A percentile compares a stretch with the other conserved stretches of the same genome.
Evolutionary conservation across 306 rosid genomes (phyloP).

Genomic region (Lupinus albus): DNA sequence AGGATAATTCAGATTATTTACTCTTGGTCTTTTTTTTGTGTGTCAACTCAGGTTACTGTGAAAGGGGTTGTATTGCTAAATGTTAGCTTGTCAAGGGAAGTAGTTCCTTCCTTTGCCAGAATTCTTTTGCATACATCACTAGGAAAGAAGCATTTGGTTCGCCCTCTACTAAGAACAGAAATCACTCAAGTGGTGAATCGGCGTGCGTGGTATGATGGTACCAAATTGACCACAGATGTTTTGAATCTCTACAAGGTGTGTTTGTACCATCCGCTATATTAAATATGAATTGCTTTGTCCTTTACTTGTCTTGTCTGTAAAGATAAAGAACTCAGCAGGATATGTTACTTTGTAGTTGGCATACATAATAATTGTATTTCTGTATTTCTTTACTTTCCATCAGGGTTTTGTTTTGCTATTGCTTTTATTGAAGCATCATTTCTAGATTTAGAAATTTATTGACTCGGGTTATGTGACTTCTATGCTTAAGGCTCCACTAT

Average conservation of each 20-base stretch:
- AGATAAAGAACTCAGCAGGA: slow-evolving; percentile 7
- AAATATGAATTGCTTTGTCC: background rate
- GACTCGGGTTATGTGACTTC: slow-evolving; percentile 10
- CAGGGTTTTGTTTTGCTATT: background rate
- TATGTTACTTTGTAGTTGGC: background rate
- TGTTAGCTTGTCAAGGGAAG: slow-evolving; percentile 90
- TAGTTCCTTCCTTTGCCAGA: slow-evolving; percentile 95
- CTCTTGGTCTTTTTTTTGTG: slow-evolving; percentile 28
- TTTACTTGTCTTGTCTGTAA: slow-evolving; percentile 4
- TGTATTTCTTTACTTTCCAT: background rate
- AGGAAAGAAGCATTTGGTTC: slow-evolving; percentile 94
- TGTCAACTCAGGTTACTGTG: slow-evolving; percentile 65
- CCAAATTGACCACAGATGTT: slow-evolving; percentile 79
- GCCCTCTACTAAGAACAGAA: slow-evolving; percentile 88
- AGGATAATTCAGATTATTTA: background rate
- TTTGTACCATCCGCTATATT: background rate
- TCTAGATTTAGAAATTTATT: background rate
- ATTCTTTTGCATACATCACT: slow-evolving; percentile 91
- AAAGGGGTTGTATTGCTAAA: slow-evolving; percentile 81
- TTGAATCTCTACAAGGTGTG: slow-evolving; percentile 82
- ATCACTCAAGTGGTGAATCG: slow-evolving; percentile 91
- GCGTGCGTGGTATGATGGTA: slow-evolving; percentile 88
- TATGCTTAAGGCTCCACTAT: slow-evolving; percentile 70
- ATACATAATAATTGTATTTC: background rate
- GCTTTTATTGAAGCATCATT: slow-evolving; percentile 2